Base-by-base conservation (phyloP, 768 basidiomycete species). In the Cubamyces lactineus region DNA sequence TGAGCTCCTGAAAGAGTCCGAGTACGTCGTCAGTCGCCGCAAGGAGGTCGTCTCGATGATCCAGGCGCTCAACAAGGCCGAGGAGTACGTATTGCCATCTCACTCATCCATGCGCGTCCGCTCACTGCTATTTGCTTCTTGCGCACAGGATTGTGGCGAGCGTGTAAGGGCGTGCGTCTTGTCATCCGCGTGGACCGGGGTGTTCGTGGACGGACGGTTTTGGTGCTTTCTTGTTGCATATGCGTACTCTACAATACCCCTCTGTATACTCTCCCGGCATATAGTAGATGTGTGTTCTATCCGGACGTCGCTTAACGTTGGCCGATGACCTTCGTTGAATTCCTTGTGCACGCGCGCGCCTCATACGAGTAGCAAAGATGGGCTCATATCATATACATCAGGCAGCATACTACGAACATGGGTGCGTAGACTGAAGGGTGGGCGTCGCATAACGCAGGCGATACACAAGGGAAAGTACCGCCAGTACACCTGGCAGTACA, bases 1-100 rank as follows among this genome's bases (percentile, higher is more conserved):
- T 49, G 96, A 98, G 53, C 77, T 98, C 63, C 80, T 98, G 71
- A 98, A 98, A 79, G 96, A 94, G 82, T 92, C 90, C 66, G 95
- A 97, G 71, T 88, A 81, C 65, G 91, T 96, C 62, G 89, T 95
- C 49, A 87, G 79, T 74, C 85, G 96, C 71, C 85, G 96, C 77
- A 96, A 95, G 80, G 97, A 99, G 78, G 92, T 96, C 64, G 84
- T 92, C 67, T 82, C 86, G 69, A 97, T 98, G 94, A 87, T 98
- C 55, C 81, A 86, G 45, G 97, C 96, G 24, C 83, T 99, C 61
- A 96, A 96, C 76, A 95, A 97, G 81, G 96, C 96, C 13, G 96
- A 98, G 77, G 92, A 94, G 91, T 94, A 75, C 65, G 89, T 88
- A 15, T 39, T 11, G 1, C 23, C 11, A 9, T 34, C 9, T 2